Percentiles rank a stretch among this genome's conserved stretches.
phyloP scores from a whole-genome alignment of 768 basidiomycete species.

The Tricholoma sp. region DNA sequence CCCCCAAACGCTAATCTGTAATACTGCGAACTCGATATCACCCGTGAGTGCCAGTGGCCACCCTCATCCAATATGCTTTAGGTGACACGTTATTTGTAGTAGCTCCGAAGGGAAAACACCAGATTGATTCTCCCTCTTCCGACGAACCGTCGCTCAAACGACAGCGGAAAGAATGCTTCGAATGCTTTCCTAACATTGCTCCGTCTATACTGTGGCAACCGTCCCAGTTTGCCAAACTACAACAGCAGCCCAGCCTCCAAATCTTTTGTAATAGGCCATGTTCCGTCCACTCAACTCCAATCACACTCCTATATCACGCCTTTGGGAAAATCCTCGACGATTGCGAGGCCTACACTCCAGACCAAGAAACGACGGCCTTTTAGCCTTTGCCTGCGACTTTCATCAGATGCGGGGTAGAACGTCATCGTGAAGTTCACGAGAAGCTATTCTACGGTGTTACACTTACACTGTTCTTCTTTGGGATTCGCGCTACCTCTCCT shows the following conservation, averaged over 20 bases:
- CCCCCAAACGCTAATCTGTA: no score
- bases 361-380: not conserved
- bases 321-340: not conserved
- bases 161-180: not conserved
- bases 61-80: no score
- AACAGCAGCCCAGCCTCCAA: not conserved
- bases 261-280: not conserved
- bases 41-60: no score
- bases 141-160: not conserved
- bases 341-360: not conserved
- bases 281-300: not conserved
- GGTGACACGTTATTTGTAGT: no score
- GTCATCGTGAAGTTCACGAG: slow-evolving; percentile 19
- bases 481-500: slow-evolving; percentile 22
- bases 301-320: not conserved
- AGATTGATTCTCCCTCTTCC: not conserved
- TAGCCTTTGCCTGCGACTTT: not conserved
- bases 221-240: not conserved
- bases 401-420: not conserved
- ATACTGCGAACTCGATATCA: no score
- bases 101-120: no score
- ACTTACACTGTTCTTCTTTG: slow-evolving; percentile 14
- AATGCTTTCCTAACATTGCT: not conserved
- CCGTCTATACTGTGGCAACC: not conserved
- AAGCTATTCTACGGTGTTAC: slow-evolving; percentile 22